Percentiles rank a stretch among this genome's conserved stretches.
Conservation (phyloP, 179 eudicot species). For the Patellifolia procumbens region DNA sequence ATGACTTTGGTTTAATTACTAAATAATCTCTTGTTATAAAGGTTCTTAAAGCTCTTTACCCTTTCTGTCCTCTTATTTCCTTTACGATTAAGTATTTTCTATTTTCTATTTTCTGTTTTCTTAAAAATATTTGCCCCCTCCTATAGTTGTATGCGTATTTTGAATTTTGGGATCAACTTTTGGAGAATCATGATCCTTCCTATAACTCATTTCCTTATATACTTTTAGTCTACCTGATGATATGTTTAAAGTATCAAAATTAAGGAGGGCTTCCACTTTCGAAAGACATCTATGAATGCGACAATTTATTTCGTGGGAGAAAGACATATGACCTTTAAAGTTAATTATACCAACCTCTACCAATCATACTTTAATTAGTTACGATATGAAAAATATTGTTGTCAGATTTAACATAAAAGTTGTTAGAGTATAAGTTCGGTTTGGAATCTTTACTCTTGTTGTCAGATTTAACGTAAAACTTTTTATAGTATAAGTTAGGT, state of each 20-base stretch:
- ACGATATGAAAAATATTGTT: not conserved
- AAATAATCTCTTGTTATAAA: slow-evolving; percentile 96
- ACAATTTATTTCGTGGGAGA: not conserved
- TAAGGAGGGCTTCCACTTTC: no score
- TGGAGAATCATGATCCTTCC: not conserved
- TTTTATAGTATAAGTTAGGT: no score
- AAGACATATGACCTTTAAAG: no score
- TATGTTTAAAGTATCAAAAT: not conserved
- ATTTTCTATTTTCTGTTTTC: no score
- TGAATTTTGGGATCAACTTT: not conserved
- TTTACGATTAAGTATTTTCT: not conserved
- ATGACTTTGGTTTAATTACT: slow-evolving; percentile 94
- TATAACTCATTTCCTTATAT: not conserved
- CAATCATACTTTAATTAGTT: not conserved
- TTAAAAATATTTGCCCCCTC: not conserved
- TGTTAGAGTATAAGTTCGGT: no score
- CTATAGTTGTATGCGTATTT: not conserved
- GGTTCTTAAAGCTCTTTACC: slow-evolving; percentile 42
- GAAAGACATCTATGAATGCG: not conserved
- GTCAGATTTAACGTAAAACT: no score
- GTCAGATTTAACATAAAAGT: no score
- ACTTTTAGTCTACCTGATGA: not conserved
- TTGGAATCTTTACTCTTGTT: no score
- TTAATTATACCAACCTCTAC: not conserved
- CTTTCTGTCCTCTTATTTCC: not conserved